Evolutionary conservation across 768 basidiomycete species (phyloP), one percentile per base, ranked within the genome.

Genomic region (Lactarius hengduanensis): DNA sequence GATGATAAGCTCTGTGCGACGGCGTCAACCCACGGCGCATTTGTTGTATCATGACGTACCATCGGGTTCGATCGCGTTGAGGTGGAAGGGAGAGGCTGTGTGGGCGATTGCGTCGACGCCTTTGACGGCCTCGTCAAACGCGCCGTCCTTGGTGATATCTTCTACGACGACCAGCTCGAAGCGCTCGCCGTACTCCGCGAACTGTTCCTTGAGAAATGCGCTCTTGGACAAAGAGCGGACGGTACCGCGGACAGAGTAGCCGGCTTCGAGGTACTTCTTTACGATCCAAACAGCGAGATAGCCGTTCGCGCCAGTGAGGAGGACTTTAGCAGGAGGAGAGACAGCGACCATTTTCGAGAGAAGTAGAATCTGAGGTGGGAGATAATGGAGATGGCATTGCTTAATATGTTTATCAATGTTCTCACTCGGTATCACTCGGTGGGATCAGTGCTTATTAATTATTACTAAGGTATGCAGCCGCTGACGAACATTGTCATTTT

Each of bases 71-170:
- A 78, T 76, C 0, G 77, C 80, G 1, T 80, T 76, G 30, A 78
- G 66, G 62, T 81, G 77, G 71, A 86, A 81, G 1, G 90, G 89
- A 1, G 89, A 90, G 0, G 89, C 89, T 2, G 81, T 85, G 71
- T 91, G 91, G 43, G 79, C 81, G 60, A 94, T 84, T 0, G 83
- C 92, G 65, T 91, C 86, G 9, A 93, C 86, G 1, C 83, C 90
- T 73, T 86, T 84, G 65, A 93, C 88, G 0, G 86, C 90, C 61
- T 91, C 86, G 73, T 94, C 90, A 68, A 92, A 95, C 0, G 87
- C 89, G 9, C 78, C 59, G 57, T 84, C 84, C 76, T 80, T 73
- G 9, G 79, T 79, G 67, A 94, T 89, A 71, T 95, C 91, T 55
- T 84, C 80, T 0, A 94, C 90, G 26, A 91, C 76, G 22, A 83